A percentile compares a stretch with the other conserved stretches of the same genome.
These are phyloP conservation scores for Theobroma grandiflorum DNA, from an alignment of 441 rosid species.

Conservation along the genomic window DNA sequence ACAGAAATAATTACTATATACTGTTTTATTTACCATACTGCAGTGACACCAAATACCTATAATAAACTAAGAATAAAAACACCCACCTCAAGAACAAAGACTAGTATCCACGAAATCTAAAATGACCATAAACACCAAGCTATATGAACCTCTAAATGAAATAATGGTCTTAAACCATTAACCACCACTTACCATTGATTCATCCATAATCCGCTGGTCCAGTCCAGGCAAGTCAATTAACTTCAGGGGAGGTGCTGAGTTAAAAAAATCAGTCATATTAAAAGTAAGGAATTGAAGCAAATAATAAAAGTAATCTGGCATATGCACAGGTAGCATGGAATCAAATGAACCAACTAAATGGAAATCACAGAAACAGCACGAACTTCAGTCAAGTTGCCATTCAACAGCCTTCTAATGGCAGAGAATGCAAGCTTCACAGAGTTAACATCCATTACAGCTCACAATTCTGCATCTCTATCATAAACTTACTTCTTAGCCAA, in stretches of 20 bases:
- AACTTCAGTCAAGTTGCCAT: background rate
- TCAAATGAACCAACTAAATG: constrained; percentile 11
- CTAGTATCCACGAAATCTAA: background rate
- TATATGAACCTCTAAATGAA: background rate
- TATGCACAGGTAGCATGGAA: background rate
- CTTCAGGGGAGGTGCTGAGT: constrained; percentile 75
- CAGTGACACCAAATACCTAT: constrained; percentile 17
- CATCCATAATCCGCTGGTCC: constrained; percentile 74
- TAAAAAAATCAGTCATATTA: constrained; percentile 15
- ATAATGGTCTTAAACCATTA: constrained; percentile 28
- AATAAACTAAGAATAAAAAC: background rate
- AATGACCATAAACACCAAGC: background rate
- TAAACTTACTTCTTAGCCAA: background rate
- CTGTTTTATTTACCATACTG: constrained; percentile 4
- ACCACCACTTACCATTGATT: constrained; percentile 55
- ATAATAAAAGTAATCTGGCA: background rate
- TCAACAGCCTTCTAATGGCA: constrained; percentile 6
- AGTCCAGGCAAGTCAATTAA: constrained; percentile 79
- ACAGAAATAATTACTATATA: constrained; percentile 14
- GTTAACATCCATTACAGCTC: constrained; percentile 8
- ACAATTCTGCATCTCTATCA: background rate
- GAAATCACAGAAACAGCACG: constrained; percentile 14
- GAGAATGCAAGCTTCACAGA: background rate
- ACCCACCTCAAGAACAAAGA: constrained; percentile 13
- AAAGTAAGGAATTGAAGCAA: constrained; percentile 5